phyloP scores from a whole-genome alignment of 2,329 filamentous ascomycete species.

The Bipolaris cookei region DNA sequence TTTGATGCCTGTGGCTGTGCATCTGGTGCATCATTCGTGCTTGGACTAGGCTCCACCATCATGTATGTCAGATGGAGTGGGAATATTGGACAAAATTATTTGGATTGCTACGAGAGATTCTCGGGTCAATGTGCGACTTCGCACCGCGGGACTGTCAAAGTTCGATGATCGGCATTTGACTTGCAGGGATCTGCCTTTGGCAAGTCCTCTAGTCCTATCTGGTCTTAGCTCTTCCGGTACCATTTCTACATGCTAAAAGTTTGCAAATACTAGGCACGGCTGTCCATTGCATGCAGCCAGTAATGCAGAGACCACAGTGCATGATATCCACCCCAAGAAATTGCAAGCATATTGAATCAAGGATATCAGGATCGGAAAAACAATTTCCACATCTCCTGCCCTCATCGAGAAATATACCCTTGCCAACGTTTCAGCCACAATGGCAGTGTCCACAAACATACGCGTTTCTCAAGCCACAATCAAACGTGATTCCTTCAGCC shows the following conservation, averaged over 20 bases:
- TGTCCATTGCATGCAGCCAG: background rate
- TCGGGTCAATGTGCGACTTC: slow-evolving; percentile 4
- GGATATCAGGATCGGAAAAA: background rate
- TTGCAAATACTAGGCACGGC: background rate
- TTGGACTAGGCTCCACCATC: slow-evolving; percentile 2
- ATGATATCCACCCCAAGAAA: background rate
- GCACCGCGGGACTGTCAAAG: slow-evolving; percentile 3
- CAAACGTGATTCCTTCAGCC: background rate
- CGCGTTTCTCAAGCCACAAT: background rate
- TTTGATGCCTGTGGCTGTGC: background rate
- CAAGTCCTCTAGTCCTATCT: background rate
- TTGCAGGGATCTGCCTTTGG: slow-evolving; percentile 4
- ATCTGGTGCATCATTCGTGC: background rate
- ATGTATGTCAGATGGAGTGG: background rate
- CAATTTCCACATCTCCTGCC: background rate
- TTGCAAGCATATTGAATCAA: background rate
- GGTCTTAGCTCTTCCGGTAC: background rate
- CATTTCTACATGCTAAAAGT: background rate
- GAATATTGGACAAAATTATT: background rate
- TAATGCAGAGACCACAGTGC: background rate
- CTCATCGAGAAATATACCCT: background rate
- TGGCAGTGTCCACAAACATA: background rate
- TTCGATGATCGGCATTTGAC: slow-evolving; percentile 13
- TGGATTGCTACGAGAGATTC: background rate
- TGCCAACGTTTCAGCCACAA: background rate